Percentiles rank a stretch among this genome's conserved stretches.
These are phyloP conservation scores for Nicotiana knightiana DNA, from an alignment of 257 asterid genomes.

Conservation along the genomic window DNA sequence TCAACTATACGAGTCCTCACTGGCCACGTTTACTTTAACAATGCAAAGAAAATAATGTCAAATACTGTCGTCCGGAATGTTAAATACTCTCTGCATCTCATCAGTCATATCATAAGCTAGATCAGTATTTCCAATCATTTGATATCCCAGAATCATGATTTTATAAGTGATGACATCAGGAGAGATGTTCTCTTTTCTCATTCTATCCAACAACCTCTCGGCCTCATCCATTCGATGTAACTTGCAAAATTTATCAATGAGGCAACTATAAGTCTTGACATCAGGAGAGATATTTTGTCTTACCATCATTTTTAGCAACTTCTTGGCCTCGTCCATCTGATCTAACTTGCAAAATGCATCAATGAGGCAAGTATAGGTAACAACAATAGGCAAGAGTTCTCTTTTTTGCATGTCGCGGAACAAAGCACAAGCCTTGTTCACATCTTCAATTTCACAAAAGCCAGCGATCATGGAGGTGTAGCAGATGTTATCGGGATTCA, in stretches of 20 bases:
- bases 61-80: background rate
- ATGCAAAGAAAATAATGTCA: background rate
- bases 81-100: background rate
- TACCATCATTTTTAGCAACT: slow-evolving; percentile 35
- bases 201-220: slow-evolving; percentile 18
- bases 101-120: background rate
- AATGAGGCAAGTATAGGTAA: slow-evolving; percentile 57
- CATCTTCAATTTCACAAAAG: slow-evolving; percentile 34
- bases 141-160: slow-evolving; percentile 12
- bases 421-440: slow-evolving; percentile 34
- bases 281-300: slow-evolving; percentile 31
- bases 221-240: slow-evolving; percentile 33
- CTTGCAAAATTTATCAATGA: slow-evolving; percentile 34
- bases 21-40: background rate
- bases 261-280: slow-evolving; percentile 31
- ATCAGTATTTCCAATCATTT: background rate
- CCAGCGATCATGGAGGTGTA: slow-evolving; percentile 52
- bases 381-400: slow-evolving; percentile 42
- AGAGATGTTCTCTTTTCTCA: slow-evolving; percentile 30
- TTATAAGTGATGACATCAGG: slow-evolving; percentile 23
- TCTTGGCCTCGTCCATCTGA: slow-evolving; percentile 24
- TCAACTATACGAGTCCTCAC: background rate
- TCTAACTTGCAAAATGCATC: slow-evolving; percentile 35
- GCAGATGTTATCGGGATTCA: slow-evolving; percentile 27
- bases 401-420: slow-evolving; percentile 38